Evolutionary conservation across 345 rosid species (phyloP).

Genomic region (Arabis hirsuta): DNA sequence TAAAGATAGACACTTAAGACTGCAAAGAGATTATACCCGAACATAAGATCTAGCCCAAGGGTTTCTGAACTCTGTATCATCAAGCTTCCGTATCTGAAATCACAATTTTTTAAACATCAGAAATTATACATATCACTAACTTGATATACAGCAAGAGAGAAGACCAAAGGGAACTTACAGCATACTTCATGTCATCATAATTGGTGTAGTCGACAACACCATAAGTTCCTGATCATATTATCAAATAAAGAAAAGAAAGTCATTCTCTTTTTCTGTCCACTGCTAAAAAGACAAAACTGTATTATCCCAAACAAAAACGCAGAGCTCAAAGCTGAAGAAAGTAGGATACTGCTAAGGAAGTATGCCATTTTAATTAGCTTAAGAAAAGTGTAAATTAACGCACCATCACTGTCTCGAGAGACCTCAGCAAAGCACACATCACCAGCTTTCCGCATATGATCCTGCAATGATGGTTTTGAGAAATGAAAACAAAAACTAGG

Average conservation of each 20-base stretch:
- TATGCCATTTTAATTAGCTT: neutral
- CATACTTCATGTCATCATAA: constrained; percentile 94
- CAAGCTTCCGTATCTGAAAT: constrained; percentile 68
- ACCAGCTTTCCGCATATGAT: constrained; percentile 96
- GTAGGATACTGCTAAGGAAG: neutral
- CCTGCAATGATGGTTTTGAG: constrained; percentile 55
- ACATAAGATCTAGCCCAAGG: constrained; percentile 83
- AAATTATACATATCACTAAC: neutral
- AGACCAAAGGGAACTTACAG: constrained; percentile 57
- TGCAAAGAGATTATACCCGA: constrained; percentile 51
- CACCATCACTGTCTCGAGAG: constrained; percentile 87
- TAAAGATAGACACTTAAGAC: neutral
- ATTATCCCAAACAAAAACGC: neutral
- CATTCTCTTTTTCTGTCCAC: too few species aligned
- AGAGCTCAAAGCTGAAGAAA: neutral
- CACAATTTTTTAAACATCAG: neutral
- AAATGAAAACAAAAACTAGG: constrained; percentile 17
- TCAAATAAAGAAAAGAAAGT: too few species aligned
- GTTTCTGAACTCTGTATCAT: constrained; percentile 85
- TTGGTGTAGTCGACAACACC: constrained; percentile 94
- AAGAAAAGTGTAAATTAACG: constrained; percentile 34
- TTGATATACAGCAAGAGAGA: constrained; percentile 5
- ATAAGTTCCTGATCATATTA: constrained; percentile 68
- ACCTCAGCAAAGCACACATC: constrained; percentile 96
- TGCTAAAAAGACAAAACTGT: neutral